Evolutionary conservation across 192 early-diverging fungal species (phyloP).

Genomic region (Backusella circina): DNA sequence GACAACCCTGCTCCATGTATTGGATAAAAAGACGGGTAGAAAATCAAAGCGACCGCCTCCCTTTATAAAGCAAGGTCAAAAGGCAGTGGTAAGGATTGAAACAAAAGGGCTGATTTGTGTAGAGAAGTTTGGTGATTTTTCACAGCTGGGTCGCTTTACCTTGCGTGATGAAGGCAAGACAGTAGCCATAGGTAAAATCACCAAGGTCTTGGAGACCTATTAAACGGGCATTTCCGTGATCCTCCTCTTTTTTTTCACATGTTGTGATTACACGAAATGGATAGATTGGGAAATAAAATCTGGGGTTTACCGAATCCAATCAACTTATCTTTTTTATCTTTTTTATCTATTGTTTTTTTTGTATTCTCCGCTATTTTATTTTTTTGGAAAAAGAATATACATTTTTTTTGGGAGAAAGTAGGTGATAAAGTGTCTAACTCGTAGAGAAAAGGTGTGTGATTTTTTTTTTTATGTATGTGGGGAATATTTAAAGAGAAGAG

Average conservation of each 20-base stretch:
- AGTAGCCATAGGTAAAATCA: slow-evolving; percentile 92
- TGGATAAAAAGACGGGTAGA: slow-evolving; percentile 91
- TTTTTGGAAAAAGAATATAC: neutral
- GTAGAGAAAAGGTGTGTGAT: neutral
- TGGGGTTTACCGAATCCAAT: neutral
- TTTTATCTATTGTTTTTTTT: slow-evolving; percentile 1
- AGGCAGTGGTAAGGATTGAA: slow-evolving; percentile 83
- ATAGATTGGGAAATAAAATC: neutral
- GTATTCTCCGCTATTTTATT: neutral
- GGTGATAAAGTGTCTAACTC: neutral
- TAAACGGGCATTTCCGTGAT: slow-evolving; percentile 4
- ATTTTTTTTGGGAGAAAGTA: neutral
- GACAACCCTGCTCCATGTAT: slow-evolving; percentile 74
- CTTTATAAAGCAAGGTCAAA: slow-evolving; percentile 92
- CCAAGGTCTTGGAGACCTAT: slow-evolving; percentile 58
- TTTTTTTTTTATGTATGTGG: neutral
- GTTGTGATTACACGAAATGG: neutral
- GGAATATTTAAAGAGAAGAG: slow-evolving; percentile 18
- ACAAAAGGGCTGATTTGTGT: slow-evolving; percentile 71
- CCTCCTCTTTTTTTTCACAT: neutral
- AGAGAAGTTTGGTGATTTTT: slow-evolving; percentile 82
- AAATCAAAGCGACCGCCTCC: slow-evolving; percentile 84
- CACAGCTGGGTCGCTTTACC: slow-evolving; percentile 94
- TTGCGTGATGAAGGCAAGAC: slow-evolving; percentile 94
- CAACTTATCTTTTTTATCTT: neutral